These are phyloP conservation scores for Hypsizygus marmoreus DNA, from an alignment of 768 basidiomycete genomes.

Conservation along the genomic window DNA sequence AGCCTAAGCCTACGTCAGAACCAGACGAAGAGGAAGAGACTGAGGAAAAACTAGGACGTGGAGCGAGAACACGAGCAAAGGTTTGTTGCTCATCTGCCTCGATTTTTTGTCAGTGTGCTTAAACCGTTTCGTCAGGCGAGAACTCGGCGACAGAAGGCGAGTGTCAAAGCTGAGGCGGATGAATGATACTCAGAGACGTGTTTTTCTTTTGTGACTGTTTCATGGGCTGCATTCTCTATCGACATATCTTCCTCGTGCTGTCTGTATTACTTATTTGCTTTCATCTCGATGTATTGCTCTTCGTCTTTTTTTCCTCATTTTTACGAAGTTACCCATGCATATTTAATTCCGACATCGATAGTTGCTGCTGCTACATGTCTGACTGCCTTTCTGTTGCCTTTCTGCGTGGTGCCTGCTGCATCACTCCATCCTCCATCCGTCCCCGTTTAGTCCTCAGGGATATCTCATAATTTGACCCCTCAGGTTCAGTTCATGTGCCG, in stretches of 20 bases:
- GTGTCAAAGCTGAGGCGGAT: conserved; percentile 12
- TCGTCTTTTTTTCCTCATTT: not conserved
- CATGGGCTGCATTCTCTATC: not conserved
- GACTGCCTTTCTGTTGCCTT: too few species aligned
- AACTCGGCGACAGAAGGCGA: conserved; percentile 15
- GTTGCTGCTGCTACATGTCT: too few species aligned
- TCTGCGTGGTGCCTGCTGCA: too few species aligned
- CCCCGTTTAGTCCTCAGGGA: too few species aligned
- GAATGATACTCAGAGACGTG: not conserved
- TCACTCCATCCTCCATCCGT: too few species aligned
- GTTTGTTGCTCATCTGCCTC: conserved; percentile 6
- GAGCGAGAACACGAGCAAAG: conserved; percentile 26
- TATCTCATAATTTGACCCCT: too few species aligned
- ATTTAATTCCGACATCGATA: too few species aligned
- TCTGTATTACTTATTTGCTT: conserved; percentile 13
- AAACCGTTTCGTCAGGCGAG: conserved; percentile 12
- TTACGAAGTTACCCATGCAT: too few species aligned
- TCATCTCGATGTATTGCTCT: conserved; percentile 7
- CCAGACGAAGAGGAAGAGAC: conserved; percentile 29
- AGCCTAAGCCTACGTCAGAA: conserved; percentile 14
- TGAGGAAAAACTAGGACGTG: conserved; percentile 31
- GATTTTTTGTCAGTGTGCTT: not conserved
- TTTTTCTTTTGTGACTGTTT: conserved; percentile 3
- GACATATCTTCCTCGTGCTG: conserved; percentile 9
- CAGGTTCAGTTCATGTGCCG: too few species aligned